These are phyloP conservation scores for Apium graveolens DNA, from an alignment of 129 eudicot genomes.

Conservation along the genomic window DNA sequence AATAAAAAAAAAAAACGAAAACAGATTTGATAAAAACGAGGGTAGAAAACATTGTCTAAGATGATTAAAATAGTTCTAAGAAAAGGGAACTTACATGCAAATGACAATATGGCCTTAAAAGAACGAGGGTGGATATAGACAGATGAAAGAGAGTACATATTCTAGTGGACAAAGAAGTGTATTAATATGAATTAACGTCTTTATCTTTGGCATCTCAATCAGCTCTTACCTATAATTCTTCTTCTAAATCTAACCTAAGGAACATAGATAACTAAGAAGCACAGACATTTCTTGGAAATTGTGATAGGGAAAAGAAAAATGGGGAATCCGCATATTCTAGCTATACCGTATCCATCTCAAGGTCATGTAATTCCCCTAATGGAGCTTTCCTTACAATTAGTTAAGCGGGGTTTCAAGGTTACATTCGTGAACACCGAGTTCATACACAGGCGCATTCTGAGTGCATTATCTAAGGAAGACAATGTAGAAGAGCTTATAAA, in stretches of 20 bases:
- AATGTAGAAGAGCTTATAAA: not conserved
- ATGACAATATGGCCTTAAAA: not conserved
- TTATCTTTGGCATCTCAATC: not conserved
- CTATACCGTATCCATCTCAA: slow-evolving; percentile 14
- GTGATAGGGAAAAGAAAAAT: not conserved
- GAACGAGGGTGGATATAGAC: not conserved
- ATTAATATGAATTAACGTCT: not conserved
- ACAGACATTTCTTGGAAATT: not conserved
- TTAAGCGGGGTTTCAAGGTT: not conserved
- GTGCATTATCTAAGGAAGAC: not conserved
- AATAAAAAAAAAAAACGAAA: not conserved
- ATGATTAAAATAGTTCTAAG: not conserved
- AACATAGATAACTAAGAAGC: not conserved
- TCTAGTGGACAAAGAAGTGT: not conserved
- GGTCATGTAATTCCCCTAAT: slow-evolving; percentile 14
- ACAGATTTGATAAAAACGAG: not conserved
- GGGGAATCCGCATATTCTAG: slow-evolving; percentile 4
- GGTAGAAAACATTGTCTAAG: not conserved
- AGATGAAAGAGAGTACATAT: not conserved
- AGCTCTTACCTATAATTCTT: not conserved
- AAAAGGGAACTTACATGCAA: no score
- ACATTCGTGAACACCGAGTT: slow-evolving; percentile 7
- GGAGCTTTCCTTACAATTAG: slow-evolving; percentile 1
- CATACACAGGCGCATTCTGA: not conserved
- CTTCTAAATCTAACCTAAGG: not conserved